Base-by-base conservation (phyloP, 352 stramenopile species). In the Sclerospora graminicola region DNA sequence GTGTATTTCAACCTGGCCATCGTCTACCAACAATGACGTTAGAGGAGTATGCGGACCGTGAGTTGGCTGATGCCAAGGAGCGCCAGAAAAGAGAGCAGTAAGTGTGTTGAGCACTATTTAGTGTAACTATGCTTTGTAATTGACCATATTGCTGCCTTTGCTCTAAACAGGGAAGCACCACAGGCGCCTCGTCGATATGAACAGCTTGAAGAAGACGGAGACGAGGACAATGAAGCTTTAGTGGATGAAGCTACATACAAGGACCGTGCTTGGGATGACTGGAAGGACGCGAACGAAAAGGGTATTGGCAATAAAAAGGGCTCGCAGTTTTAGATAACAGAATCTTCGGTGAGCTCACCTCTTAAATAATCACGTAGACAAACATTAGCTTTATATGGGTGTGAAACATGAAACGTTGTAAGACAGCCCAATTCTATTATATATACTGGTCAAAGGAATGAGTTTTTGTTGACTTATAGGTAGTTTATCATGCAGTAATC, bases 291-390 rank as follows among this genome's bases (percentile, higher is more conserved):
- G 15, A 97, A 98, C 61, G 84, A 89, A 19, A 82, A 82, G 49
- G 95, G 95, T 20, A 96, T 95, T 62, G 95, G 95, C 41, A 98
- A 98, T 68, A 98, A 98, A 67, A 91, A 87, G 51, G 85, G 78
- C 14, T 96, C 85, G 54, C 60, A 98, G 79, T 91, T 96, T 77
- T 94, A 96, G n/a, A n/a, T n/a, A n/a, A n/a, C n/a, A n/a, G n/a
- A n/a, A n/a, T n/a, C n/a, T n/a, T n/a, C n/a, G n/a, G n/a, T n/a
- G n/a, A n/a, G n/a, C n/a, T n/a, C n/a, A n/a, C n/a, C n/a, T n/a
- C n/a, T n/a, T n/a, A n/a, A n/a, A n/a, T n/a, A n/a, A n/a, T n/a
- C n/a, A n/a, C n/a, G n/a, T n/a, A n/a, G n/a, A n/a, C n/a, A n/a
- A n/a, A n/a, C n/a, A n/a, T n/a, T n/a, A n/a, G n/a, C n/a, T n/a